phyloP scores from a whole-genome alignment of 169 alveolate genomes.

The Amoebophrya sp. region DNA sequence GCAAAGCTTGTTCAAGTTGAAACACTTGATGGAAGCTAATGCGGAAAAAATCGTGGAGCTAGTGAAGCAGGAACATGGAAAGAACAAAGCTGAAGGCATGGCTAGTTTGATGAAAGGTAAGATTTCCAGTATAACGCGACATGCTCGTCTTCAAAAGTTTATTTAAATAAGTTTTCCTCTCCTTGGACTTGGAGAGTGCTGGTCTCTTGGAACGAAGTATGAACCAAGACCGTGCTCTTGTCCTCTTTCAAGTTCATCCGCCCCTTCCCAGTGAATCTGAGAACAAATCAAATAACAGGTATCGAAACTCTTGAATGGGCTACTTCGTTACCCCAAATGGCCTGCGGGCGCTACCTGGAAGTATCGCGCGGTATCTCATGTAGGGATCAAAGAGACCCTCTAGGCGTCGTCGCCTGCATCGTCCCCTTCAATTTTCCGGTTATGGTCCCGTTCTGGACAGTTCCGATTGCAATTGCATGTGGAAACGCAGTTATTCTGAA shows the following conservation, averaged over 20 bases:
- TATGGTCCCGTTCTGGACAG: constrained; percentile 1
- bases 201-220: background rate
- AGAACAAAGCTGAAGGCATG: constrained; percentile 26
- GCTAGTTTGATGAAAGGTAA: background rate
- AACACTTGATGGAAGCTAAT: background rate
- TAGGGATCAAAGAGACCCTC: background rate
- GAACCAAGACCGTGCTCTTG: background rate
- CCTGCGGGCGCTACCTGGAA: background rate
- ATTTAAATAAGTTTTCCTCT: background rate
- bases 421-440: constrained; percentile 15
- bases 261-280: background rate
- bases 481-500: constrained; percentile 1
- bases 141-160: no score
- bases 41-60: background rate
- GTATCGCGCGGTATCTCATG: background rate
- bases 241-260: background rate
- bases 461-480: background rate
- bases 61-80: background rate
- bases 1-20: background rate
- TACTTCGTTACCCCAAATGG: background rate
- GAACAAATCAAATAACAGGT: background rate
- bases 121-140: background rate
- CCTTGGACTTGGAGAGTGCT: background rate
- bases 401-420: background rate
- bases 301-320: constrained; percentile 28